Conservation (phyloP, 495 filamentous ascomycete species). For the Neurospora sp. region DNA sequence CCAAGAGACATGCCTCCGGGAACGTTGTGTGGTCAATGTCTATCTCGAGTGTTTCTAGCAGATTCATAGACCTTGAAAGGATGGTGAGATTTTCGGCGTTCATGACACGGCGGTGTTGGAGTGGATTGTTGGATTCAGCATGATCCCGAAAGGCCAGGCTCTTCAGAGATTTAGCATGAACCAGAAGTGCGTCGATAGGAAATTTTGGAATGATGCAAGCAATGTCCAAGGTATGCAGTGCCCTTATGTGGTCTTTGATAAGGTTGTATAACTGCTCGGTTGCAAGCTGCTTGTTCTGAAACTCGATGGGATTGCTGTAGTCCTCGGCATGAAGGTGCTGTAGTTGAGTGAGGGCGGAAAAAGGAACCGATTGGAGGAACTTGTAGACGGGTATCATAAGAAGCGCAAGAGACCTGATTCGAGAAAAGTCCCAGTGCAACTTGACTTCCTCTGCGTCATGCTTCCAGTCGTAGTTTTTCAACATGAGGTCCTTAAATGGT, state of each 20-base stretch:
- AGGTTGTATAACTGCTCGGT: constrained; percentile 14
- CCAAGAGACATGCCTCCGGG: background rate
- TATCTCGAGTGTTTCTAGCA: background rate
- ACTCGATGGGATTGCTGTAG: constrained; percentile 9
- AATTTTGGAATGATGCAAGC: background rate
- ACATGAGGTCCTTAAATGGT: constrained; percentile 16
- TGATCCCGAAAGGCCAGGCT: background rate
- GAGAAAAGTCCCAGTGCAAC: constrained; percentile 24
- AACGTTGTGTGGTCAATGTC: background rate
- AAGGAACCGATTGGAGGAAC: constrained; percentile 18
- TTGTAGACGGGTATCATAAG: constrained; percentile 18
- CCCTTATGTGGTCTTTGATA: constrained; percentile 9
- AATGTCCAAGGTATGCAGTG: background rate
- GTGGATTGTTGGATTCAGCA: background rate
- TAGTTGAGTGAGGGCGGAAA: constrained; percentile 11
- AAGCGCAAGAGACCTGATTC: constrained; percentile 15
- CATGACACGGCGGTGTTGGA: background rate
- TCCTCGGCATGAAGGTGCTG: constrained; percentile 18
- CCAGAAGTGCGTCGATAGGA: background rate
- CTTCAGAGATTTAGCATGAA: background rate
- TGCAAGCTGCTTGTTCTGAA: constrained; percentile 3
- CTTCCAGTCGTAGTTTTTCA: constrained; percentile 26
- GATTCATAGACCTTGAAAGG: background rate
- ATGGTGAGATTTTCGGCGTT: background rate
- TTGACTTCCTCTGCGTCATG: constrained; percentile 11